These are phyloP conservation scores for Physaria fendleri DNA, from an alignment of 345 rosid species.

Conservation along the genomic window DNA sequence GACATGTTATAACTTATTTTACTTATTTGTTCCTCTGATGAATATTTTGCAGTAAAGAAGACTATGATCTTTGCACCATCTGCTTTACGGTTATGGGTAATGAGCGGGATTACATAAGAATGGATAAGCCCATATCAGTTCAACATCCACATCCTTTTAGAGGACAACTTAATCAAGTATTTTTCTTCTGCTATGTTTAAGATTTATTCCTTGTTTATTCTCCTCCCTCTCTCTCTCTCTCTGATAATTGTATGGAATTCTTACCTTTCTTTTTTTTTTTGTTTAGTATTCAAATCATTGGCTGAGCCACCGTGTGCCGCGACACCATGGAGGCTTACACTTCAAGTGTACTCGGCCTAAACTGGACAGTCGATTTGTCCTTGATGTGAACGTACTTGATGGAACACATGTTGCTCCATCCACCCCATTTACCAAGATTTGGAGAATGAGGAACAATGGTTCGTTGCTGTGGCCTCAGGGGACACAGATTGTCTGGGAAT, in stretches of 20 bases:
- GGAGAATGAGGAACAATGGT: conserved; percentile 90
- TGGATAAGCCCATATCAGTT: conserved; percentile 66
- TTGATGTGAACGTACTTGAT: conserved; percentile 83
- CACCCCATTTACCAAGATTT: conserved; percentile 79
- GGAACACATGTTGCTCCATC: conserved; percentile 77
- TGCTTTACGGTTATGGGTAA: conserved; percentile 73
- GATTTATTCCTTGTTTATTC: neutral
- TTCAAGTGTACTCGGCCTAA: no score
- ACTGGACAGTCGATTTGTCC: conserved; percentile 69
- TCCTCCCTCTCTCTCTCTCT: neutral
- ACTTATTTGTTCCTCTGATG: neutral
- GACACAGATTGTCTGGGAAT: conserved; percentile 62
- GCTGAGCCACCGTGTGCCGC: no score
- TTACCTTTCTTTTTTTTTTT: neutral
- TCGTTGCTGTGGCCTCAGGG: conserved; percentile 58
- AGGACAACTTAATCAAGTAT: conserved; percentile 38
- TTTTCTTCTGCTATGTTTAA: conserved; percentile 11
- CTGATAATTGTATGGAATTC: neutral
- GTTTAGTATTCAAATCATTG: conserved; percentile 27
- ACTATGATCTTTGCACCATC: conserved; percentile 88
- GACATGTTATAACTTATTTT: neutral
- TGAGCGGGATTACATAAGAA: conserved; percentile 54
- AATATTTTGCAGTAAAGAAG: conserved; percentile 47
- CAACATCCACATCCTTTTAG: conserved; percentile 27
- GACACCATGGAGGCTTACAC: no score